A percentile compares a stretch with the other conserved stretches of the same genome.
These are phyloP conservation scores for Lasiodiplodia theobromae DNA, from an alignment of 2,329 filamentous ascomycete genomes.

Conservation along the genomic window DNA sequence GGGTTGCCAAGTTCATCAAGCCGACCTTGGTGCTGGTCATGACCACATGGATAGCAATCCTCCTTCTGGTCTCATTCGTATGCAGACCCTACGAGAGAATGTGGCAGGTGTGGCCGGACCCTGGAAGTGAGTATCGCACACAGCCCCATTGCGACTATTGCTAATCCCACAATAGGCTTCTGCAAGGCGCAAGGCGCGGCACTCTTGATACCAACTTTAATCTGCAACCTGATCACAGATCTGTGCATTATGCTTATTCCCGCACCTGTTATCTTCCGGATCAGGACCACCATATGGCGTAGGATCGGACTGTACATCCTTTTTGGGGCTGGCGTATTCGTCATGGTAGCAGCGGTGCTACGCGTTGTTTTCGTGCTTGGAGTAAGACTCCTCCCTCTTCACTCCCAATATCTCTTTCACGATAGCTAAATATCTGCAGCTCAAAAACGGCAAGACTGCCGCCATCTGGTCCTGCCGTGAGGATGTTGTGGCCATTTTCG, in stretches of 20 bases:
- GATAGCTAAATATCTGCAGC: constrained; percentile 17
- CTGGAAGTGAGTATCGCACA: constrained; percentile 41
- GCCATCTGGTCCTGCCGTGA: constrained; percentile 52
- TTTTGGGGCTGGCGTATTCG: constrained; percentile 45
- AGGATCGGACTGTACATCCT: constrained; percentile 43
- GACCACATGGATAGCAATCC: constrained; percentile 38
- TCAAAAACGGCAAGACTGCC: constrained; percentile 32
- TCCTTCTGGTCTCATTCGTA: constrained; percentile 50
- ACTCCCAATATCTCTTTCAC: too few species aligned
- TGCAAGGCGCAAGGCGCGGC: constrained; percentile 45
- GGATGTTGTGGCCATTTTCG: constrained; percentile 48
- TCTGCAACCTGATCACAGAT: constrained; percentile 46
- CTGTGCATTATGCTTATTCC: constrained; percentile 47
- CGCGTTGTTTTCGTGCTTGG: constrained; percentile 41
- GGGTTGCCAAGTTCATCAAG: constrained; percentile 47
- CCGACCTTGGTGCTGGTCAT: constrained; percentile 45
- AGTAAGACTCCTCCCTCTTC: constrained; percentile 33
- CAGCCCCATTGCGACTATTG: too few species aligned
- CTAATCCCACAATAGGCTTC: constrained; percentile 30
- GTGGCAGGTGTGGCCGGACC: constrained; percentile 50
- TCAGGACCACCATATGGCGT: constrained; percentile 40
- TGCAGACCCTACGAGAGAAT: constrained; percentile 54
- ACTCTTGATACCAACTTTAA: constrained; percentile 44
- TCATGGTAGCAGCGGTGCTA: constrained; percentile 42
- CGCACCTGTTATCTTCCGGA: constrained; percentile 42